phyloP scores from a whole-genome alignment of 192 early-diverging fungal species.

The Linnemannia zychae region DNA sequence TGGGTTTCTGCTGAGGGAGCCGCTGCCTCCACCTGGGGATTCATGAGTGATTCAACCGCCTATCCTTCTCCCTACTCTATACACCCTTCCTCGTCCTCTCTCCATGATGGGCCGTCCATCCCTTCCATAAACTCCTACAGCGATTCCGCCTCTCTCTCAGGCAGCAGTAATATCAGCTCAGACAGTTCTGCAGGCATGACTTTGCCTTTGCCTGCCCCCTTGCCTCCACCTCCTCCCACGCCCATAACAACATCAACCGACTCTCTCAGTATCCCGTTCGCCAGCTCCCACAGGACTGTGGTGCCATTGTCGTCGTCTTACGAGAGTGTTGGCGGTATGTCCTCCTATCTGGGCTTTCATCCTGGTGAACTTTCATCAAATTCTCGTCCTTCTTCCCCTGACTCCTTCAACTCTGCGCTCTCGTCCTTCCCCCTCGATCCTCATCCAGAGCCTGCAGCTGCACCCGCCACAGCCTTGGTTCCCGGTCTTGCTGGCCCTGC shows the following conservation, averaged over 20 bases:
- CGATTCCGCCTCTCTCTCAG: conserved; percentile 5
- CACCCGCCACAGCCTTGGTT: background rate
- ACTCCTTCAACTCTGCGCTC: conserved; percentile 34
- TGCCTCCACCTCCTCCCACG: conserved; percentile 5
- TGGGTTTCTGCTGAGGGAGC: conserved; percentile 19
- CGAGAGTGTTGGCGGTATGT: conserved; percentile 3
- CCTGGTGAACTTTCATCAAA: background rate
- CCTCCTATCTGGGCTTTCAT: background rate
- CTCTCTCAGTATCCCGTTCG: background rate
- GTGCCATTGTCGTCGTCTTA: background rate
- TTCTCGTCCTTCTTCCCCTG: conserved; percentile 29
- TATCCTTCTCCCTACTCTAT: conserved; percentile 10
- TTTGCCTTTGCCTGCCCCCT: conserved; percentile 24
- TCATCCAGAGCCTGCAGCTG: background rate
- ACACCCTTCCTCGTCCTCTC: conserved; percentile 1
- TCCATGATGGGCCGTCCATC: background rate
- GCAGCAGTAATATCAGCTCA: conserved; percentile 3
- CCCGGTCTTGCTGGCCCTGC: background rate
- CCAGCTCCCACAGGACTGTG: background rate
- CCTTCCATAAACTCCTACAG: background rate
- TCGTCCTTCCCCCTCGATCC: conserved; percentile 16
- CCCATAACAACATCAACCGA: background rate
- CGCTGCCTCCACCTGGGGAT: conserved; percentile 25
- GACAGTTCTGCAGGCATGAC: background rate
- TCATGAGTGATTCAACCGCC: conserved; percentile 15